Percentiles rank a stretch among this genome's conserved stretches.
Conservation (phyloP, 805 yeast genomes). For the Starmerella apis region DNA sequence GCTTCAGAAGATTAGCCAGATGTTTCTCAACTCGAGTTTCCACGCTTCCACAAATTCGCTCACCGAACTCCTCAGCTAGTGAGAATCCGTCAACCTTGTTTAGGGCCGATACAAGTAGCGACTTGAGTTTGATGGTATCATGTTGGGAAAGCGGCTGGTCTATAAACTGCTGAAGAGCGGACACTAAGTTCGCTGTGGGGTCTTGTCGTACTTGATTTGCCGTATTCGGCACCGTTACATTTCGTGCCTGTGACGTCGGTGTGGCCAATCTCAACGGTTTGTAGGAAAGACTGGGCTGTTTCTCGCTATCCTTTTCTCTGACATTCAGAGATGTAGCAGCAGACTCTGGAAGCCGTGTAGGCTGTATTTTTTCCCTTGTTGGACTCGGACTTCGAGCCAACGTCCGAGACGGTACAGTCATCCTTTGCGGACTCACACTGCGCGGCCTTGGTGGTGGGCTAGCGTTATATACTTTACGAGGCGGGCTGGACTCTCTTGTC, state of each 20-base stretch:
- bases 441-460: conserved; percentile 10
- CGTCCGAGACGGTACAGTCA: neutral
- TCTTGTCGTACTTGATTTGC: neutral
- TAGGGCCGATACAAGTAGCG: conserved; percentile 20
- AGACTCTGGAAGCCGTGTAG: neutral
- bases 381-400: conserved; percentile 12
- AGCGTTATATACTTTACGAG: conserved; percentile 8
- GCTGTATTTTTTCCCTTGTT: neutral
- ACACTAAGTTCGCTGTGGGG: conserved; percentile 4
- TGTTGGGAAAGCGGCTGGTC: neutral
- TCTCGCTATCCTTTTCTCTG: neutral
- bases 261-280: conserved; percentile 6
- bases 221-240: neutral
- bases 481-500: conserved; percentile 3
- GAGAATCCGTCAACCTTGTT: conserved; percentile 20
- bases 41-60: neutral
- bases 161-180: conserved; percentile 13
- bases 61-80: conserved; percentile 9
- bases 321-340: neutral
- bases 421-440: conserved; percentile 15
- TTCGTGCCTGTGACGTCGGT: conserved; percentile 2
- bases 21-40: conserved; percentile 1
- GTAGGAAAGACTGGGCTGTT: neutral
- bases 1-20: neutral
- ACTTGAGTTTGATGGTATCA: conserved; percentile 7